Base-by-base conservation (phyloP, 257 asterid genomes). In the Solanum sparsipilum region DNA sequence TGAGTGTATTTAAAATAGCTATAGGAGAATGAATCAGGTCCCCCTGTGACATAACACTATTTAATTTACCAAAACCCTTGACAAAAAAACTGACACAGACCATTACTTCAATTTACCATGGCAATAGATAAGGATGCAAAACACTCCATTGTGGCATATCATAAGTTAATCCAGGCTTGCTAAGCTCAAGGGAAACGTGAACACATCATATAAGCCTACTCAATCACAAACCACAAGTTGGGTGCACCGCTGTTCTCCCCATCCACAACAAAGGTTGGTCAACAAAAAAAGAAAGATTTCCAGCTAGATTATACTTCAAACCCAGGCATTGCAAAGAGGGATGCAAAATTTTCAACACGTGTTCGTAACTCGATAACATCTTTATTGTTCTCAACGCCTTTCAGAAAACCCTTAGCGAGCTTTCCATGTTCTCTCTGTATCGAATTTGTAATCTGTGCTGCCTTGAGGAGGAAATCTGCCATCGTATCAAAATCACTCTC, bases 311-410 rank as follows among this genome's bases (percentile, higher is more conserved):
- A 94, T 71, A 88, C 89, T 82, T 95, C 99, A 90, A 93, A 95
- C 60, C 98, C 99, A 9, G 99, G 99, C 98, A 97, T 89, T 2
- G 94, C 98, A 90, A 95, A 97, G 88, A 94, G 98, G 29, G 98
- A 86, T 16, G 98, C 98, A 74, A 97, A 97, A 88, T 90, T 90
- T 90, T 97, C 98, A 83, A 96, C 99, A n/a, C 95, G 94, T 25
- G 92, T 34, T 67, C 92, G 92, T 58, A 97, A 98, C 88, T 95
- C 98, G 25, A 91, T 46, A 34, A 96, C 91, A 31, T 97, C 99
- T 88, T 92, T 93, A 93, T 96, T 97, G 91, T 93, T 93, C 89
- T 94, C 98, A 12, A 93, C 92, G 48, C 98, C 99, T 91, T 93
- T 94, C 27, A 91, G 87, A 85, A 94, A 95, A 60, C 94, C 89